Percentiles rank a stretch among this genome's conserved stretches.
These are phyloP conservation scores for Claviceps paspali DNA, from an alignment of 2,329 filamentous ascomycete species.

Conservation along the genomic window DNA sequence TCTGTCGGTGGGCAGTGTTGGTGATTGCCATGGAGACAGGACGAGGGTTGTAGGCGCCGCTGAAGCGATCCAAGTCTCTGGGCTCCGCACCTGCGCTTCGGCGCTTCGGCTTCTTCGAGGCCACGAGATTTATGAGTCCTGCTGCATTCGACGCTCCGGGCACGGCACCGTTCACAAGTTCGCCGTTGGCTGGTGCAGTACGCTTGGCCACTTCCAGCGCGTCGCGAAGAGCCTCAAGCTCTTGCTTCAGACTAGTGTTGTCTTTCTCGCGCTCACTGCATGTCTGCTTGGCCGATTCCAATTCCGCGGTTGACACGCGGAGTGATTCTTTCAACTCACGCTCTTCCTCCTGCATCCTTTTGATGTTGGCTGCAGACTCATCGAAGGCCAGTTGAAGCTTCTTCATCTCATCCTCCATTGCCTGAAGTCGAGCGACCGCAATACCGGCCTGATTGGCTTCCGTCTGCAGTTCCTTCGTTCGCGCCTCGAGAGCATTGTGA, in stretches of 20 bases:
- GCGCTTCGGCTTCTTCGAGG: slow-evolving; percentile 92
- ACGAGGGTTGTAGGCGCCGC: slow-evolving; percentile 80
- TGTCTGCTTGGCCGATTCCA: slow-evolving; percentile 63
- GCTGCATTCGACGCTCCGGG: slow-evolving; percentile 39
- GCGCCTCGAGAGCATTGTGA: slow-evolving; percentile 76
- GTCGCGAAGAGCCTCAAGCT: slow-evolving; percentile 80
- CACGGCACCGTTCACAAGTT: slow-evolving; percentile 23
- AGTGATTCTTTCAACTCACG: slow-evolving; percentile 71
- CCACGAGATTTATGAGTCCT: slow-evolving; percentile 90
- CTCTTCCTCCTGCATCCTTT: slow-evolving; percentile 89
- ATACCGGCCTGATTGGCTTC: slow-evolving; percentile 98
- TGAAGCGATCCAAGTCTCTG: slow-evolving; percentile 78
- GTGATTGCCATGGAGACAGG: slow-evolving; percentile 91
- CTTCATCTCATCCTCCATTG: slow-evolving; percentile 92
- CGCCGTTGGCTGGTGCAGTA: slow-evolving; percentile 58
- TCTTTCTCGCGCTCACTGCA: slow-evolving; percentile 69
- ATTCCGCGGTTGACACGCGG: slow-evolving; percentile 60
- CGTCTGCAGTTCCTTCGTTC: slow-evolving; percentile 84
- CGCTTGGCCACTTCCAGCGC: slow-evolving; percentile 80
- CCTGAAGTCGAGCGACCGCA: slow-evolving; percentile 73
- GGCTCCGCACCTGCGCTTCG: slow-evolving; percentile 80
- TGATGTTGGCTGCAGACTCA: slow-evolving; percentile 79
- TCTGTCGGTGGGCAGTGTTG: slow-evolving; percentile 50
- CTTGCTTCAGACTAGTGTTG: slow-evolving; percentile 71
- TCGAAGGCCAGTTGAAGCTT: slow-evolving; percentile 79